Evolutionary conservation across 768 basidiomycete species (phyloP), one percentile per base, ranked within the genome.

Genomic region (Boletus tomentosulus): DNA sequence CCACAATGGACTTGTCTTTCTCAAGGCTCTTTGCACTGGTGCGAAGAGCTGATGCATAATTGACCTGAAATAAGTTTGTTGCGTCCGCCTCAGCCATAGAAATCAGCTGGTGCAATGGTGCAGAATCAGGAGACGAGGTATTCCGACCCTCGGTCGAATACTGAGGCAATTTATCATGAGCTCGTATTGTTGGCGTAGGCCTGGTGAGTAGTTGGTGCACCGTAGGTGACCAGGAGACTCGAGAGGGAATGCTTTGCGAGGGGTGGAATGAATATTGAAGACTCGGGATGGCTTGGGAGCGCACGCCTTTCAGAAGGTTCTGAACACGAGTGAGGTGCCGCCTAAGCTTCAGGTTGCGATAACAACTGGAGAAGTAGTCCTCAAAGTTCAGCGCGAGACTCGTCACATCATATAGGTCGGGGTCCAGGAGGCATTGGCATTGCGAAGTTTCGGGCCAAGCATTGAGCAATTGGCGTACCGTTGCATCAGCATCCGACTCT

Each of bases 1-100:
- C 65, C 65, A 66, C 9, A 4, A 22, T 28, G 11, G 12, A n/a
- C 3, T 2, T 27, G 13, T 39, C 48, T 3, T 5, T 39, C 16
- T 19, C 38, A 30, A 49, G 19, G 37, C n/a, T 13, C 19, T 39
- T n/a, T 22, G 27, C 38, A 22, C 48, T 49, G 4, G 6, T 10
- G 5, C n/a, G 48, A 15, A 49, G 48, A 6, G 38, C 37, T 1
- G 25, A 19, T 8, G 12, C 22, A n/a, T 49, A n/a, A 49, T 22
- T 10, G 37, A 31, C 9, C 22, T 49, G 48, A 16, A 49, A 49
- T 30, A 3, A 9, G 25, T 30, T 49, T 2, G 6, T 10, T 16
- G 38, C n/a, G 6, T 53, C 33, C 15, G 3, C 22, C 28, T 34
- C 41, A 30, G 57, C n/a, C 2, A 13, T 19, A 0, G 37, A 3